These are phyloP conservation scores for Colletotrichum higginsianum DNA, from an alignment of 2,329 filamentous ascomycete genomes.

Conservation along the genomic window DNA sequence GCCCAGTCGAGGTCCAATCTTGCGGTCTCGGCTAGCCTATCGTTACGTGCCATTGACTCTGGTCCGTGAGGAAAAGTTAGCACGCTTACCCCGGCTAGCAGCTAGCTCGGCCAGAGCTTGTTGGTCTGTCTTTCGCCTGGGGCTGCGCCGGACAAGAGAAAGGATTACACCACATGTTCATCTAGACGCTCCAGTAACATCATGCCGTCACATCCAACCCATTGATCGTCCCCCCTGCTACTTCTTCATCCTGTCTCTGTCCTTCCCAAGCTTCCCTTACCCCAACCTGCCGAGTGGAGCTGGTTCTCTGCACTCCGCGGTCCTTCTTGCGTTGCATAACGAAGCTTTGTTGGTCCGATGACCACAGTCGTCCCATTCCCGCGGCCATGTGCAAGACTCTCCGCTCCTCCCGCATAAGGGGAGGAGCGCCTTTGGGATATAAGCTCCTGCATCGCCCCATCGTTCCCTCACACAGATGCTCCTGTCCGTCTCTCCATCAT, in stretches of 20 bases:
- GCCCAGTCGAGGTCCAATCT: constrained; percentile 5
- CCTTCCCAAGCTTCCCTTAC: neutral
- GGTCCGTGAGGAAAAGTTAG: constrained; percentile 2
- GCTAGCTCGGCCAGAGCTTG: constrained; percentile 11
- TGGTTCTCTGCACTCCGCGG: constrained; percentile 29
- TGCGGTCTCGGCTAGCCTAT: constrained; percentile 8
- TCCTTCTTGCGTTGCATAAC: constrained; percentile 10
- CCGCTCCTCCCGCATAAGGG: constrained; percentile 28
- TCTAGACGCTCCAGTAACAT: constrained; percentile 43
- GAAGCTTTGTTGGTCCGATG: constrained; percentile 30
- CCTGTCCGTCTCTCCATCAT: constrained; percentile 22
- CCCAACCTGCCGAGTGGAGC: constrained; percentile 31
- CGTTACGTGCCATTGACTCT: constrained; percentile 14
- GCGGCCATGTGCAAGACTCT: constrained; percentile 29
- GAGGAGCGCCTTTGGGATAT: constrained; percentile 32
- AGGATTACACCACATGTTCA: constrained; percentile 41
- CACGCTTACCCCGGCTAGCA: constrained; percentile 9
- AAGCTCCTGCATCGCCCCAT: constrained; percentile 38
- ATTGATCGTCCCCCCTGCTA: constrained; percentile 31
- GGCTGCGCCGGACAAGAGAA: constrained; percentile 26
- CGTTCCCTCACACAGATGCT: constrained; percentile 26
- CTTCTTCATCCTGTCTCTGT: constrained; percentile 11
- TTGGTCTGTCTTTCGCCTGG: constrained; percentile 18
- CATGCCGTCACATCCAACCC: constrained; percentile 29
- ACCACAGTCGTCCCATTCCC: constrained; percentile 30